These are phyloP conservation scores for Penicillium alfredii DNA, from an alignment of 495 filamentous ascomycete species.

Conservation along the genomic window DNA sequence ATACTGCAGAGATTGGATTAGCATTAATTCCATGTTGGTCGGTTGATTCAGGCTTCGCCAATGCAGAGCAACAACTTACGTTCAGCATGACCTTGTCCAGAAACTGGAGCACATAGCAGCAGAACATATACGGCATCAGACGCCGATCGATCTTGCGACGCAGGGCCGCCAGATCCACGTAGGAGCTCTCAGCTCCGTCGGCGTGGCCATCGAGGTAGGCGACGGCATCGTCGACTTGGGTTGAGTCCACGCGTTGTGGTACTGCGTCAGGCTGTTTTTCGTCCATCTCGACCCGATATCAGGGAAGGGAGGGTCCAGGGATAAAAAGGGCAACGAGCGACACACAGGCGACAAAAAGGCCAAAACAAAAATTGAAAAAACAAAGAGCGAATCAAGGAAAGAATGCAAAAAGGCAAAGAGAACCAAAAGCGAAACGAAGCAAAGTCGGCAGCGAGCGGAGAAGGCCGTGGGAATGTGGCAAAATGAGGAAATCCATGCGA, in stretches of 20 bases:
- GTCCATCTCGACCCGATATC: slow-evolving; percentile 13
- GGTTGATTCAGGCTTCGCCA: too few relatives aligned
- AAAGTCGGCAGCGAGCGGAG: too few relatives aligned
- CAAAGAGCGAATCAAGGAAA: neutral
- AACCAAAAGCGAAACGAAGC: neutral
- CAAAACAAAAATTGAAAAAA: neutral
- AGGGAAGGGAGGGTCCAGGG: too few relatives aligned
- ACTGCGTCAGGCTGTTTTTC: slow-evolving; percentile 9
- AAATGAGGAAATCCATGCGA: neutral
- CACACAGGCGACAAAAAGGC: neutral
- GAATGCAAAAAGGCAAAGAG: neutral
- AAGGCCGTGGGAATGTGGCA: slow-evolving; percentile 3
- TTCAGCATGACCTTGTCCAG: slow-evolving; percentile 63
- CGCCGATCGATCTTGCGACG: slow-evolving; percentile 44
- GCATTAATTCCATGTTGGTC: too few relatives aligned
- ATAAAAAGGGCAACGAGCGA: too few relatives aligned
- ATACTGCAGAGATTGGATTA: too few relatives aligned
- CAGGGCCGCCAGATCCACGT: slow-evolving; percentile 14
- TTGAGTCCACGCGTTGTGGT: neutral
- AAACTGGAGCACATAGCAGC: slow-evolving; percentile 59
- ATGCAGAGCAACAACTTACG: too few relatives aligned
- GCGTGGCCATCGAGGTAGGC: slow-evolving; percentile 27
- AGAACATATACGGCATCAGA: slow-evolving; percentile 53
- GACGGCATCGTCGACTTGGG: slow-evolving; percentile 37
- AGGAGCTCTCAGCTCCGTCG: neutral